Evolutionary conservation across 257 asterid species (phyloP), one percentile per base, ranked within the genome.

Genomic region (Solanum infundibuliforme): DNA sequence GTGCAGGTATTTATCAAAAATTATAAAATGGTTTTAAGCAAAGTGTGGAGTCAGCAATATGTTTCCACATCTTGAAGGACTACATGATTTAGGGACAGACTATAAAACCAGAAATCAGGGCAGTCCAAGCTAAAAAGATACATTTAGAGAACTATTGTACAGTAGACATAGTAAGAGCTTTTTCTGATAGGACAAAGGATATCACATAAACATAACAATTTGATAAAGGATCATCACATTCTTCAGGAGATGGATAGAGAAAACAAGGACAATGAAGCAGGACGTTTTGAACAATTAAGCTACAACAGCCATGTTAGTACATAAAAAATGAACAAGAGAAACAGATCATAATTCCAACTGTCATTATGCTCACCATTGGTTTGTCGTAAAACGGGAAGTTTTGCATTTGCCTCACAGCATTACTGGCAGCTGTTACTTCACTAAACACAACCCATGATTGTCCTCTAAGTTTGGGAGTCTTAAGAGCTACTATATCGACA

Each of bases 401-500:
- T 83, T 97, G 99, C 99, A 97, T 94, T 92, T 97, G 99, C 6
- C 99, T 93, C 38, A 97, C 96, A 52, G 99, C 98, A 93, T 94
- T 94, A 92, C 99, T 97, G 55, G 99, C 99, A 88, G 99, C 94
- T 58, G 98, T 90, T 41, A 97, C 98, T 92, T 97, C 99, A 90
- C 98, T 94, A 90, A 97, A 97, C 87, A 95, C 99, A 87, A 97
- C 92, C 99, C 99, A 97, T 34, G 99, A 98, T 90, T 97, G 99
- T 81, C 99, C 99, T 46, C 98, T 94, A 87, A 97, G 99, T 94
- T 96, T 97, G 76, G 95, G 87, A 34, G 99, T 96, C 90, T 97
- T 97, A 86, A 96, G 86, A 11, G 99, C 98, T 88, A 97, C 99
- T 76, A 97, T 91, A 89, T 97, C 99, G 93, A 95, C 81, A 88